Evolutionary conservation across 192 early-diverging fungal genomes (phyloP).

Genomic region (Chytriomyces sp.): DNA sequence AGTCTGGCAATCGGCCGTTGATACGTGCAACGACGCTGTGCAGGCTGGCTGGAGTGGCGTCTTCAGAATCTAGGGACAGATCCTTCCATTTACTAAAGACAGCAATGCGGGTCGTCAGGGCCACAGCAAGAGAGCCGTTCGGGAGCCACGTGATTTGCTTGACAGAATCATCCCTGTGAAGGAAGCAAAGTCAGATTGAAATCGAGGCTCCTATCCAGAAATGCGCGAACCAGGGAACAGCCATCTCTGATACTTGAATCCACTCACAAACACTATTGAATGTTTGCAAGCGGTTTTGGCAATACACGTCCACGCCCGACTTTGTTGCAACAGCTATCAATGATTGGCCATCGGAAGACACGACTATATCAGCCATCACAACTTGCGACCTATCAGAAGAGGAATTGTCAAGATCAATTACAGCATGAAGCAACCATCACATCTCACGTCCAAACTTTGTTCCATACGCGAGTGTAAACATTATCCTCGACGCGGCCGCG

Average conservation of each 20-base stretch:
- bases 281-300: conserved; percentile 51
- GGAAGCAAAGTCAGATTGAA: background rate
- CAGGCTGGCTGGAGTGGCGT: background rate
- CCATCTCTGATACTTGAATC: conserved; percentile 58
- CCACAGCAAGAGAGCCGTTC: conserved; percentile 62
- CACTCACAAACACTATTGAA: conserved; percentile 47
- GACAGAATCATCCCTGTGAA: conserved; percentile 27
- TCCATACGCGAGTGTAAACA: conserved; percentile 48
- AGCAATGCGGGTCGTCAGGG: conserved; percentile 54
- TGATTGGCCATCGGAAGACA: conserved; percentile 74
- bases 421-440: too few species aligned
- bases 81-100: conserved; percentile 72
- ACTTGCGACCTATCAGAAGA: conserved; percentile 61
- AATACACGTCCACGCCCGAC: conserved; percentile 61
- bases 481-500: conserved; percentile 47
- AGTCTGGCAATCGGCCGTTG: conserved; percentile 65
- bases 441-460: conserved; percentile 39
- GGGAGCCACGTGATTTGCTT: conserved; percentile 41
- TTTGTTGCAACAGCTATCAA: conserved; percentile 67
- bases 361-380: conserved; percentile 47
- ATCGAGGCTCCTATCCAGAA: background rate
- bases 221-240: conserved; percentile 50
- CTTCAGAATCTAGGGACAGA: background rate
- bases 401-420: background rate
- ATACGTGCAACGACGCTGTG: conserved; percentile 4